Conservation (phyloP, 2,329 filamentous ascomycete species). For the Boeremia lycopersici region DNA sequence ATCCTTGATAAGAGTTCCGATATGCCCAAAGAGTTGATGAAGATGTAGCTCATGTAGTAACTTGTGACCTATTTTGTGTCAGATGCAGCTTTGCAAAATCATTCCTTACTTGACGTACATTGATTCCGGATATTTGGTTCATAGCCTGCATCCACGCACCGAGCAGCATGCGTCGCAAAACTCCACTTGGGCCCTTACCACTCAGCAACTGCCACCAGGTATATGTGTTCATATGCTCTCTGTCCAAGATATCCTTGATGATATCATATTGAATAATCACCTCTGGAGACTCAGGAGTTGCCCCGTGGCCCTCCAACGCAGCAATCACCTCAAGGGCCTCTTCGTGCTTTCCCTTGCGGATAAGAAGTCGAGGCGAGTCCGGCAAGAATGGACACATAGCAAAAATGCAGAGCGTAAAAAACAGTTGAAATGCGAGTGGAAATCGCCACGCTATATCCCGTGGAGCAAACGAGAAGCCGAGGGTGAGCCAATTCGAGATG, state of each 20-base stretch:
- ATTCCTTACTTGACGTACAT: conserved; percentile 13
- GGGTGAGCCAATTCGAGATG: conserved; percentile 52
- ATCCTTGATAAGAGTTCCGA: conserved; percentile 43
- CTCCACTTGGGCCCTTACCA: conserved; percentile 49
- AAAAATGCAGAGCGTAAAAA: conserved; percentile 64
- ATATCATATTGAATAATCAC: conserved; percentile 46
- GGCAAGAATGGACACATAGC: conserved; percentile 53
- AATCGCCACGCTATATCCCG: conserved; percentile 50
- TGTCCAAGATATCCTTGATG: conserved; percentile 50
- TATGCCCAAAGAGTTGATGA: conserved; percentile 49
- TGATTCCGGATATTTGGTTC: conserved; percentile 50
- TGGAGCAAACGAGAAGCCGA: conserved; percentile 50
- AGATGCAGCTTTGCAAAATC: not conserved
- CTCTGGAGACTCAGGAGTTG: conserved; percentile 42
- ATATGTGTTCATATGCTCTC: conserved; percentile 53
- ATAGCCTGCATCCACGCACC: conserved; percentile 55
- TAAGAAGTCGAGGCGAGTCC: conserved; percentile 55
- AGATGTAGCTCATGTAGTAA: conserved; percentile 52
- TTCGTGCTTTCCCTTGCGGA: conserved; percentile 59
- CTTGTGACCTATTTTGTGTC: conserved; percentile 26
- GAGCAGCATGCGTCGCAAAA: conserved; percentile 52
- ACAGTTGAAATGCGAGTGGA: conserved; percentile 62
- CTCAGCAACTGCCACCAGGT: conserved; percentile 54
- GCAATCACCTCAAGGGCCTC: conserved; percentile 46
- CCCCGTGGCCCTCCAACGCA: conserved; percentile 48